Conservation (phyloP, 73 alveolate genomes). For the Effrenium voratum region DNA sequence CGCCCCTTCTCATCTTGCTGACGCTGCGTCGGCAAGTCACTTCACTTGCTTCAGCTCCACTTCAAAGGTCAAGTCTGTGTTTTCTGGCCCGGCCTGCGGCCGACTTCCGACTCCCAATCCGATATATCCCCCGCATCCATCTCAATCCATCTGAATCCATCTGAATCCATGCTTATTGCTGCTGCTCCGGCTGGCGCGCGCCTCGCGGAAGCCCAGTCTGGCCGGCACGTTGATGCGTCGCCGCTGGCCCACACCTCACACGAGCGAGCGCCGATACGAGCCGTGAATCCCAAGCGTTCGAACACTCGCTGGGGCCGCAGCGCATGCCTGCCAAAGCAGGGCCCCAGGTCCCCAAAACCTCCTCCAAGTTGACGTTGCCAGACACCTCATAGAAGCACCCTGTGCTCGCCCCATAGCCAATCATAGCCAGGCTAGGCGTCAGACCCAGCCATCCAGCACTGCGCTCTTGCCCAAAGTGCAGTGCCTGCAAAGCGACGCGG, state of each 20-base stretch:
- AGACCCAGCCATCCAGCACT: conserved; percentile 56
- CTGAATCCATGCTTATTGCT: neutral
- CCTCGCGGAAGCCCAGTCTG: conserved; percentile 50
- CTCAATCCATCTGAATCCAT: neutral
- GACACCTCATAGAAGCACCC: conserved; percentile 2
- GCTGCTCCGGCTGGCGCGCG: neutral
- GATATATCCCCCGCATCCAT: neutral
- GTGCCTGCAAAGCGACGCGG: neutral
- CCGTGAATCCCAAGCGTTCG: neutral
- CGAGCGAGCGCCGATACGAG: neutral
- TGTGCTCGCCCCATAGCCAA: neutral
- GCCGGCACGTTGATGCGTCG: conserved; percentile 57
- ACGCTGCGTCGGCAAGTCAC: neutral
- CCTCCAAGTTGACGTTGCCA: conserved; percentile 59
- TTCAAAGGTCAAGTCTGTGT: conserved; percentile 44
- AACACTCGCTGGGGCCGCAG: neutral
- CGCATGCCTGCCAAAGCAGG: conserved; percentile 37
- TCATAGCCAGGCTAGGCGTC: neutral
- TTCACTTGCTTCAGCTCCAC: conserved; percentile 51
- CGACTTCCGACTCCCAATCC: no score
- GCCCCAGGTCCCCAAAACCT: conserved; percentile 35
- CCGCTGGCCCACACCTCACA: conserved; percentile 45
- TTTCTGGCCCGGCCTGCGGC: conserved; percentile 5
- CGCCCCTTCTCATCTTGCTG: neutral
- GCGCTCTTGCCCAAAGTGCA: conserved; percentile 26